A percentile compares a stretch with the other conserved stretches of the same genome.
Conservation (phyloP, 2,329 filamentous ascomycete genomes). For the Trichoderma lentiforme region DNA sequence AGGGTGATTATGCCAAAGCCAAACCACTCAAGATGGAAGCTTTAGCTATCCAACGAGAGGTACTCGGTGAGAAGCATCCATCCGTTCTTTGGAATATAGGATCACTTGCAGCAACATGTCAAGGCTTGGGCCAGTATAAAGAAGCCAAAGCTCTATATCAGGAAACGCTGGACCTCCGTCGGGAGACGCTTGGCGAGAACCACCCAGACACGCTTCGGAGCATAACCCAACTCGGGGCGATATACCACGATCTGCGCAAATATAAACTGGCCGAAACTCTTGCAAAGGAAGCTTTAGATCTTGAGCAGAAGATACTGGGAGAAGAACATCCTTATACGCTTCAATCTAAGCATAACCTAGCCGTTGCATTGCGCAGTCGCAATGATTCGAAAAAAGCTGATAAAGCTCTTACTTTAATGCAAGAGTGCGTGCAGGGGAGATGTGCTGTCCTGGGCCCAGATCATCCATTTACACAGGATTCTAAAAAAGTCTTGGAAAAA, state of each 20-base stretch:
- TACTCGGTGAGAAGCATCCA: not conserved
- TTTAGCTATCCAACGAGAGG: not conserved
- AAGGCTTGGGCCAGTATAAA: not conserved
- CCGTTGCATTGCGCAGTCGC: not conserved
- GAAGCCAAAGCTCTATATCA: not conserved
- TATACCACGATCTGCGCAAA: not conserved
- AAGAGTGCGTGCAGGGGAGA: not conserved
- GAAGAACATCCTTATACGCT: conserved; percentile 17
- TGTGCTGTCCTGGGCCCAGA: not conserved
- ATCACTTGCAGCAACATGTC: not conserved
- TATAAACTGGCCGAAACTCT: not conserved
- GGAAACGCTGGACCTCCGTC: not conserved
- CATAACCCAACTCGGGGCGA: not conserved
- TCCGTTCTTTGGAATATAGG: not conserved
- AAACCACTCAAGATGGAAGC: not conserved
- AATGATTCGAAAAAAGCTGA: not conserved
- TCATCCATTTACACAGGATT: not conserved
- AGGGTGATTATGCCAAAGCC: not conserved
- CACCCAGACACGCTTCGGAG: not conserved
- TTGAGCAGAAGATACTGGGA: not conserved
- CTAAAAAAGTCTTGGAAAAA: not conserved
- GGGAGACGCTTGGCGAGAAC: not conserved
- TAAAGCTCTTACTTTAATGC: not conserved
- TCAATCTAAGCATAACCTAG: not conserved
- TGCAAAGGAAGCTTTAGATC: not conserved